Evolutionary conservation across 306 rosid genomes (phyloP), one percentile per base, ranked within the genome.

Genomic region (Lagenaria siceraria): DNA sequence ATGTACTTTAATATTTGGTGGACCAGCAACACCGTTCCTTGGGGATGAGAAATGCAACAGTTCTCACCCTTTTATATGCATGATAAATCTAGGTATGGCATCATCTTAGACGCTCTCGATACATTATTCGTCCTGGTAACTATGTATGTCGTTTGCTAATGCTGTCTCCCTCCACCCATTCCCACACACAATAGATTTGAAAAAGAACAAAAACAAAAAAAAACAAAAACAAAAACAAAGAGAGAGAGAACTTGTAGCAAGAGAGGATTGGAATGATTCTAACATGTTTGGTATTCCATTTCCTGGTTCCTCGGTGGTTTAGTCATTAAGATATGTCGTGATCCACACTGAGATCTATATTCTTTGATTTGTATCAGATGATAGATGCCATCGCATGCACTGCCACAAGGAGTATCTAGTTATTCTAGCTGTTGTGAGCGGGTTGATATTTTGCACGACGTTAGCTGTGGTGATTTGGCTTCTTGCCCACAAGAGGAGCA

Each of bases 401-500:
- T 90, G 97, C 87, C 97, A 90, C 86, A 84, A 83, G 85, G 97
- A 90, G 46, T 95, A 95, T 88, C 92, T 90, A 43, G 87, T 95
- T 84, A 89, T 95, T 80, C 97, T 95, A 73, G 87, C 85, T 35
- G 92, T 90, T 73, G 97, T 95, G 55, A 95, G 99, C 85, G 97
- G 92, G 71, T 86, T 95, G 84, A 95, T 92, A 83, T 90, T 95
- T 82, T 89, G 85, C 74, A 95, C 93, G 15, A 89, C 90, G 63
- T 83, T 90, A 59, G 91, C 90, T 36, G 93, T 95, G 71, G 96
- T 95, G 74, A 84, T 92, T 81, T 95, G 99, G 99, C 92, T 95
- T 81, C 97, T 95, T 83, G 88, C 84, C 36, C 85, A 82, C 88
- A 92, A 89, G 81, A 88, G 90, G 78, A 90, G 97, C 84, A 95